These are phyloP conservation scores for Cladophialophora yegresii DNA, from an alignment of 2,329 filamentous ascomycete species.

Conservation along the genomic window DNA sequence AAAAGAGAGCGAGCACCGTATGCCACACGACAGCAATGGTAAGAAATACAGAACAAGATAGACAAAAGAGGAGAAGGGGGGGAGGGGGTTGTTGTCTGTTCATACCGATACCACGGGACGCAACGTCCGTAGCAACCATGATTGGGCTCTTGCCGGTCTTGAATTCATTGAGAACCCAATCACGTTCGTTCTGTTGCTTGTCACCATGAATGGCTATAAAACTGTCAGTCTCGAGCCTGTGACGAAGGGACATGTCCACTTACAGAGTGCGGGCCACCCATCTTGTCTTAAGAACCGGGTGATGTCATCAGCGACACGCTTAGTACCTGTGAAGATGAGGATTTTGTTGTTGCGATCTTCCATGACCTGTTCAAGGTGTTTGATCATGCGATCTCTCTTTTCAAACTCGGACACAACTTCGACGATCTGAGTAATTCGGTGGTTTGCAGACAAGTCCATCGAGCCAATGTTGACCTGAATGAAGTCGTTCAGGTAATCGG, in stretches of 20 bases:
- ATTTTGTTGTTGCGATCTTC: slow-evolving; percentile 94
- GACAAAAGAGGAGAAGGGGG: slow-evolving; percentile 41
- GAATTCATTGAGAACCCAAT: slow-evolving; percentile 99
- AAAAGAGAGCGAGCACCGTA: slow-evolving; percentile 74
- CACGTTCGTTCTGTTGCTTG: slow-evolving; percentile 99
- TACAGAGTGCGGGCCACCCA: slow-evolving; percentile 95
- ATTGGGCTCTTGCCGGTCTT: slow-evolving; percentile 99
- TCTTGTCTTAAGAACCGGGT: slow-evolving; percentile 96
- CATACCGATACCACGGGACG: slow-evolving; percentile 99
- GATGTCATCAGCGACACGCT: slow-evolving; percentile 96
- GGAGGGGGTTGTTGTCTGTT: slow-evolving; percentile 55
- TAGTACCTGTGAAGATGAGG: slow-evolving; percentile 82
- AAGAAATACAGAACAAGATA: slow-evolving; percentile 40
- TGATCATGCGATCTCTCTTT: slow-evolving; percentile 96
- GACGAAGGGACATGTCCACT: slow-evolving; percentile 45
- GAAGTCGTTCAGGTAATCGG: slow-evolving; percentile 90
- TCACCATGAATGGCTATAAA: slow-evolving; percentile 88
- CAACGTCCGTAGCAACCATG: slow-evolving; percentile 99
- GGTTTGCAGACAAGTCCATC: slow-evolving; percentile 92
- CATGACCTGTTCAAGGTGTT: slow-evolving; percentile 97
- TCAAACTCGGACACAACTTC: slow-evolving; percentile 95
- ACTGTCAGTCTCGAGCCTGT: slow-evolving; percentile 43
- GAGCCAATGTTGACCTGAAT: slow-evolving; percentile 99
- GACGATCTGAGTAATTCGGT: slow-evolving; percentile 96
- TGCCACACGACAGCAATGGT: slow-evolving; percentile 59